Evolutionary conservation across 73 alveolate genomes (phyloP), one percentile per base, ranked within the genome.

Genomic region (Blepharisma stoltei): DNA sequence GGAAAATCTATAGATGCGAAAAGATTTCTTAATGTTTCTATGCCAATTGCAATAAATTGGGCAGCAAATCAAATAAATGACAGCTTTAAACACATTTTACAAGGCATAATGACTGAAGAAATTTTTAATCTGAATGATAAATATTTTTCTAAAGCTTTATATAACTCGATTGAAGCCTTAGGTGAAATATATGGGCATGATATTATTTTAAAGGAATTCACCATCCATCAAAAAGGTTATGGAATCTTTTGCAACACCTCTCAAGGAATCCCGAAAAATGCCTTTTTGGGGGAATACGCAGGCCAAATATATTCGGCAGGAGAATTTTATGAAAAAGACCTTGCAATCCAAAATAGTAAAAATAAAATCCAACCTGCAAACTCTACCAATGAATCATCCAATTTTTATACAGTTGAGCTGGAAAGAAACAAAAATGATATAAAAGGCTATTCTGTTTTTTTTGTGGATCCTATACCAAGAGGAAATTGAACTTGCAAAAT

Each of bases 251-350:
- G 99, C 70, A 88, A 78, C 76, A 92, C 86, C 79, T 80, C 84
- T 77, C 87, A 94, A 76, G 99, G 99, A 7, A 96, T 96, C 46
- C 79, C 90, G 52, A 91, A 87, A 60, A 96, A 94, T 85, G 92
- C 89, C 82, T 78, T 96, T 67, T 91, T 96, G 37, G 92, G 93
- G 6, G 98, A 96, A 41, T 96, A 96, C 89, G 81, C 93, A 46
- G 99, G 99, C 68, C 99, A 96, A 82, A 88, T 96, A n/a, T 96
- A 94, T 83, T 81, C 94, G 27, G 98, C 99, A 6, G 94, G 97
- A 95, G 87, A 90, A 84, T 96, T 99, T 99, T 95, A 86, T 81
- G 99, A 96, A 81, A 96, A 96, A 76, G 91, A 96, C 71, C 99
- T 94, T 87, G 92, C 93, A n/a, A 90, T 96, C 70, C 94, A 96